These are phyloP conservation scores for Sclerospora graminicola DNA, from an alignment of 352 stramenopile genomes.

Conservation along the genomic window DNA sequence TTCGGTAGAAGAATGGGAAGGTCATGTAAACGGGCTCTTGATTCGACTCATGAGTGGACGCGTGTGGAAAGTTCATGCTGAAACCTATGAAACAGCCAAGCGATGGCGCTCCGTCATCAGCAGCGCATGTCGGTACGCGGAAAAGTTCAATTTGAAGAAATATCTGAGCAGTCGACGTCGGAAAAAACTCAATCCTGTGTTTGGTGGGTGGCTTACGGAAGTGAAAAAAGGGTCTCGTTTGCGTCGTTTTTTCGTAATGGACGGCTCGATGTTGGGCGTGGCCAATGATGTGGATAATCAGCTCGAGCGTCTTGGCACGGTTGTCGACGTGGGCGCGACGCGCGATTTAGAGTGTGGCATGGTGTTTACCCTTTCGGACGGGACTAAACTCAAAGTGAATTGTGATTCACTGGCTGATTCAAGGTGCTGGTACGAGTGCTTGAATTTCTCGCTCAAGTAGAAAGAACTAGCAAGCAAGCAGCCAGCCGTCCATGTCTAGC, in stretches of 20 bases:
- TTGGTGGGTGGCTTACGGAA: constrained; percentile 72
- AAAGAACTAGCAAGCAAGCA: too few relatives aligned
- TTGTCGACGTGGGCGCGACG: constrained; percentile 55
- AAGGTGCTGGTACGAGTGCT: constrained; percentile 66
- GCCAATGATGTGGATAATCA: constrained; percentile 77
- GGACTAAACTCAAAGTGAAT: constrained; percentile 51
- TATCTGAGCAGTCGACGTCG: constrained; percentile 55
- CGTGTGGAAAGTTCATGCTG: constrained; percentile 57
- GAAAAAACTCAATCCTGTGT: constrained; percentile 59
- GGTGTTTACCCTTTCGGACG: constrained; percentile 48
- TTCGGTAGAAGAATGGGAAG: constrained; percentile 55
- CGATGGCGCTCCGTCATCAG: constrained; percentile 59
- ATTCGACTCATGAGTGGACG: constrained; percentile 57
- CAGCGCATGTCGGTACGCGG: constrained; percentile 32
- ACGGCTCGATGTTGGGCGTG: constrained; percentile 53
- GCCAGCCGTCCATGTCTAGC: too few relatives aligned
- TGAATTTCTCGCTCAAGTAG: constrained; percentile 36
- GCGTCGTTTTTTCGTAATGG: constrained; percentile 70
- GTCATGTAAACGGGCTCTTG: too few relatives aligned
- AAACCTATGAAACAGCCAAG: too few relatives aligned
- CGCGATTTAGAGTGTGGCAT: constrained; percentile 58
- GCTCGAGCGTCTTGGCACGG: constrained; percentile 46
- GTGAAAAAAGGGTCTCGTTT: constrained; percentile 29
- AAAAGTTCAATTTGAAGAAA: constrained; percentile 55
- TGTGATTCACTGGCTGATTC: constrained; percentile 61